These are phyloP conservation scores for Verticillium tricorpus DNA, from an alignment of 2,329 filamentous ascomycete species.

Conservation along the genomic window DNA sequence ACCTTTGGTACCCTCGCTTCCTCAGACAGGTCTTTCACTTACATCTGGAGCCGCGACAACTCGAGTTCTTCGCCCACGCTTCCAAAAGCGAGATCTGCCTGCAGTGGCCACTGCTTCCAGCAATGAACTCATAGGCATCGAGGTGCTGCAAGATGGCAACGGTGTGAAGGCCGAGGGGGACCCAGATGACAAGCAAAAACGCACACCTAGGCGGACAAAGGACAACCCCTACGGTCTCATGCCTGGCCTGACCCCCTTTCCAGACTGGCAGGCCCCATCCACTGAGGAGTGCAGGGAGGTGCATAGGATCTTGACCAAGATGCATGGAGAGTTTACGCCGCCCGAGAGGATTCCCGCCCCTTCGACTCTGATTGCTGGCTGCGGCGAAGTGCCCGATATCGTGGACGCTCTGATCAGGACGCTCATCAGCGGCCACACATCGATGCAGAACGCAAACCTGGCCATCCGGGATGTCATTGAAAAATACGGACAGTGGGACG, in stretches of 20 bases:
- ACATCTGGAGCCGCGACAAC: not conserved
- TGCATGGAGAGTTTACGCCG: constrained; percentile 60
- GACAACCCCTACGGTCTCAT: constrained; percentile 44
- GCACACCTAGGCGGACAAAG: constrained; percentile 21
- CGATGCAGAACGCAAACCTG: constrained; percentile 49
- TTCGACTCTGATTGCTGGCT: constrained; percentile 66
- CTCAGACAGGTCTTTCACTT: not conserved
- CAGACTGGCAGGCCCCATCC: constrained; percentile 61
- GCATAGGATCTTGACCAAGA: constrained; percentile 55
- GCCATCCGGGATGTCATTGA: constrained; percentile 62
- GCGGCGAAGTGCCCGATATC: constrained; percentile 51
- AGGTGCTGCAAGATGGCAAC: no score
- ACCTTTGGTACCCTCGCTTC: no score
- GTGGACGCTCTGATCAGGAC: constrained; percentile 51
- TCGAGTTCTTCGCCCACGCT: not conserved
- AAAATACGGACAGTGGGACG: constrained; percentile 57
- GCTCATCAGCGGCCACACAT: constrained; percentile 46
- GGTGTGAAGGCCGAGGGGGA: not conserved
- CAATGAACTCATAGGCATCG: not conserved
- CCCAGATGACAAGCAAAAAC: constrained; percentile 15
- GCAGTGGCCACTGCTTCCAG: not conserved
- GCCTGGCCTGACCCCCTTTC: constrained; percentile 60
- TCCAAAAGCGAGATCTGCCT: not conserved
- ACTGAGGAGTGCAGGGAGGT: constrained; percentile 66
- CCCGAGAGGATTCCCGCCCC: constrained; percentile 67